phyloP scores from a whole-genome alignment of 2,329 filamentous ascomycete genomes.

The Penicillium sp. region DNA sequence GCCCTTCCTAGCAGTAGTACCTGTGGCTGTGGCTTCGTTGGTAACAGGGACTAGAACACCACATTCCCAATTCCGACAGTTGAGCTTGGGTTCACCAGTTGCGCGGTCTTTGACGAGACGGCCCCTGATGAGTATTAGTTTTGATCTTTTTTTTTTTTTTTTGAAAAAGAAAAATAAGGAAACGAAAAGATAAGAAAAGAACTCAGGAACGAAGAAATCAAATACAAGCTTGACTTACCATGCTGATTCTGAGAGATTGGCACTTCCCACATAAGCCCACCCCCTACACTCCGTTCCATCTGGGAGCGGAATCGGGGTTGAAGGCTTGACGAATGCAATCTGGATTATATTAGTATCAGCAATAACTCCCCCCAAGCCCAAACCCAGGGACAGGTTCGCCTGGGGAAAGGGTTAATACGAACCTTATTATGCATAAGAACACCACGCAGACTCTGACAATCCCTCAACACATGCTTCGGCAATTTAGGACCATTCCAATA shows the following conservation, averaged over 20 bases:
- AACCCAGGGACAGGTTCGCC: too few relatives aligned
- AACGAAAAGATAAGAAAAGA: too few relatives aligned
- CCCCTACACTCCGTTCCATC: constrained; percentile 47
- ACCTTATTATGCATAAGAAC: constrained; percentile 92
- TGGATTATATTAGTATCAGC: not conserved
- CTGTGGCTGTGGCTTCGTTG: constrained; percentile 35
- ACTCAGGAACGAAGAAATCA: too few relatives aligned
- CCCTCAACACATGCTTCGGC: constrained; percentile 71
- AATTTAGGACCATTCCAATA: constrained; percentile 75
- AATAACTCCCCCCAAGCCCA: too few relatives aligned
- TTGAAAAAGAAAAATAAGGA: too few relatives aligned
- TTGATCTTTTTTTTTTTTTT: too few relatives aligned
- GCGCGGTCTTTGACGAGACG: constrained; percentile 71
- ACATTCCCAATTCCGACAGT: constrained; percentile 93
- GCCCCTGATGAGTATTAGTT: constrained; percentile 61
- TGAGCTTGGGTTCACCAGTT: constrained; percentile 73
- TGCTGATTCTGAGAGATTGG: constrained; percentile 90
- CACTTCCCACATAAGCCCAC: constrained; percentile 88
- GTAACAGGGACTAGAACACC: constrained; percentile 75
- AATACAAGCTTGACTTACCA: too few relatives aligned
- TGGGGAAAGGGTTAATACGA: too few relatives aligned
- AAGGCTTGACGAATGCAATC: constrained; percentile 28
- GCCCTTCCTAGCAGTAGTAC: constrained; percentile 4
- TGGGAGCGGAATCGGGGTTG: constrained; percentile 24
- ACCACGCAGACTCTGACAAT: constrained; percentile 71